Evolutionary conservation across 2,329 filamentous ascomycete genomes (phyloP).

Genomic region (Talaromyces albobiverticillius): DNA sequence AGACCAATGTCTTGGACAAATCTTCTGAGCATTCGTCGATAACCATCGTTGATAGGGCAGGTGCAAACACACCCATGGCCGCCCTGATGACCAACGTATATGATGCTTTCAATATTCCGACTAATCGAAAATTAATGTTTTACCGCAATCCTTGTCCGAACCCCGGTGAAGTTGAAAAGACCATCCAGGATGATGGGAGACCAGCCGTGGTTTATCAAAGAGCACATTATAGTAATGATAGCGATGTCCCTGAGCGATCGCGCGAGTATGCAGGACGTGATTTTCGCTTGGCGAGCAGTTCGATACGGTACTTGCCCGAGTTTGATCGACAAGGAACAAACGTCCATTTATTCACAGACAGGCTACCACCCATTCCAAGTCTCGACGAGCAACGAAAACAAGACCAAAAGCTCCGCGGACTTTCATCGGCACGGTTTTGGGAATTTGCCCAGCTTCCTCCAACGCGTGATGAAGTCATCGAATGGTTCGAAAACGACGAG

Average conservation of each 20-base stretch:
- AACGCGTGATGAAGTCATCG: slow-evolving; percentile 63
- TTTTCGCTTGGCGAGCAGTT: slow-evolving; percentile 73
- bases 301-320: slow-evolving; percentile 72
- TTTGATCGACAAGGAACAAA: slow-evolving; percentile 67
- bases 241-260: slow-evolving; percentile 72
- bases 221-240: slow-evolving; percentile 79
- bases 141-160: slow-evolving; percentile 27
- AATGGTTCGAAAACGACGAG: slow-evolving; percentile 59
- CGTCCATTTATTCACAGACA: slow-evolving; percentile 57
- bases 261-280: slow-evolving; percentile 86
- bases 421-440: slow-evolving; percentile 69
- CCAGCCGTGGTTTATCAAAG: slow-evolving; percentile 77
- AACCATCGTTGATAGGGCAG: background rate
- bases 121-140: slow-evolving; percentile 21
- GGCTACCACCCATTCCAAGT: slow-evolving; percentile 43
- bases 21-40: slow-evolving; percentile 20
- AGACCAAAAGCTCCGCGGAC: slow-evolving; percentile 52
- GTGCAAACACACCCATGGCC: slow-evolving; percentile 17
- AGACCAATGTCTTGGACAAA: slow-evolving; percentile 3
- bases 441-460: slow-evolving; percentile 72
- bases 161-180: slow-evolving; percentile 50
- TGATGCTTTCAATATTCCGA: slow-evolving; percentile 28
- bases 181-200: slow-evolving; percentile 55
- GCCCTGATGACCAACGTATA: slow-evolving; percentile 23
- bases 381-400: slow-evolving; percentile 49